Evolutionary conservation across 129 eudicot species (phyloP), one percentile per base, ranked within the genome.

Genomic region (Escallonia herrerae): DNA sequence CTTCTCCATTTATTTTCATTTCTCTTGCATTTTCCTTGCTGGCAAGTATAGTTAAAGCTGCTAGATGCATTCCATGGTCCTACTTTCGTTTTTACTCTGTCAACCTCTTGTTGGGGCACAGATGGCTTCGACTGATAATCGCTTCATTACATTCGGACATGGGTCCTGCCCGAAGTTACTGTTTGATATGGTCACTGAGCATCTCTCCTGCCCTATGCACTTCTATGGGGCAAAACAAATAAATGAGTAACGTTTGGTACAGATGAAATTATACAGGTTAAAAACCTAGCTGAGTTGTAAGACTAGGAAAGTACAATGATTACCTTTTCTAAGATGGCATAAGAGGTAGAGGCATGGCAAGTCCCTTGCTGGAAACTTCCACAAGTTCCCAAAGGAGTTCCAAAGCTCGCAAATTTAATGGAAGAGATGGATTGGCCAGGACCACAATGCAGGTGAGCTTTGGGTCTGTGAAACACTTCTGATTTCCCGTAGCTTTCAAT

Each of bases 91-190:
- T 59, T 59, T 60, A 42, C 50, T 6, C 5, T 57, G 43, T 75
- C 68, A 80, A 64, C 72, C 81, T 55, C 81, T 76, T 41, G 58
- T 9, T n/a, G 81, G 77, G 46, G 77, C 66, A 46, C 90, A 84
- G 15, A 73, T 69, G 5, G 86, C 90, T 71, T 84, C 84, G 52
- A 84, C 90, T 40, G 86, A 74, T 64, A 84, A 63, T 44, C 79
- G 60, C 62, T 84, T 84, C 75, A 84, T 63, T 43, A 63, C 72
- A 60, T 78, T 74, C 8, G 90, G 90, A 59, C 90, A 84, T 43
- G 90, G 90, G 70, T 84, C 90, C 52, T 14, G 55, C 6, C 84
- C 90, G 13, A 84, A 84, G 72, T 74, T 68, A 68, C 68, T 71
- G 64, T 71, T 78, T 6, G 86, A 75, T 75, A 84, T 71, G 14